Conservation (phyloP, 1,284 basidiomycete species). For the Moesziomyces parantarcticus region DNA sequence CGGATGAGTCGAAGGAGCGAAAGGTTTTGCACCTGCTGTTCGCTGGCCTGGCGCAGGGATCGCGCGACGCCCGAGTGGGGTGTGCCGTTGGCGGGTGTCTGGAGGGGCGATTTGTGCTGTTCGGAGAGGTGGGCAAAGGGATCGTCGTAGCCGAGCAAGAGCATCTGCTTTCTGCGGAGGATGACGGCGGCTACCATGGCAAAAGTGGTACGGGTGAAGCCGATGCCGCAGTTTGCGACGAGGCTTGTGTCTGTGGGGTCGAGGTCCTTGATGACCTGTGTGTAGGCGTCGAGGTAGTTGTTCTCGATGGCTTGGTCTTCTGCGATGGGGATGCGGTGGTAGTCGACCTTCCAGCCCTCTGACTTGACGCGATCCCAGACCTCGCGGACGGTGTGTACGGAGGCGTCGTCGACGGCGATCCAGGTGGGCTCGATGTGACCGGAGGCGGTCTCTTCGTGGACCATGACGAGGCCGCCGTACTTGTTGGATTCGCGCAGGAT, state of each 20-base stretch:
- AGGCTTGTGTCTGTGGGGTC: conserved; percentile 85
- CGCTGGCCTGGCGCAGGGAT: conserved; percentile 62
- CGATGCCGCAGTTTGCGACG: conserved; percentile 97
- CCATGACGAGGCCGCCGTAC: conserved; percentile 89
- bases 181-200: conserved; percentile 95
- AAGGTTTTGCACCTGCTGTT: conserved; percentile 84
- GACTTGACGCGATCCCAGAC: conserved; percentile 77
- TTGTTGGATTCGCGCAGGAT: conserved; percentile 89
- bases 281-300: conserved; percentile 83
- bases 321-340: conserved; percentile 86
- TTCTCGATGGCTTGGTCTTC: conserved; percentile 65
- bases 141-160: conserved; percentile 80
- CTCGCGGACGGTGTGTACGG: conserved; percentile 87
- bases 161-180: conserved; percentile 84
- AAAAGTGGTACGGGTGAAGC: conserved; percentile 94
- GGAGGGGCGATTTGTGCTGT: conserved; percentile 33
- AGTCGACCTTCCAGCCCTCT: conserved; percentile 83
- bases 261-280: conserved; percentile 81
- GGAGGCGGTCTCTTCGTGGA: conserved; percentile 79
- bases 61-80: conserved; percentile 46
- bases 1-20: conserved; percentile 85
- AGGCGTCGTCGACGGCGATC: conserved; percentile 87
- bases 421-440: conserved; percentile 79
- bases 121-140: conserved; percentile 72
- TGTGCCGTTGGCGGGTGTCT: conserved; percentile 27